Percentiles rank a stretch among this genome's conserved stretches.
phyloP scores from a whole-genome alignment of 2,329 filamentous ascomycete species.

The Paracorniculantispora psalliotae region DNA sequence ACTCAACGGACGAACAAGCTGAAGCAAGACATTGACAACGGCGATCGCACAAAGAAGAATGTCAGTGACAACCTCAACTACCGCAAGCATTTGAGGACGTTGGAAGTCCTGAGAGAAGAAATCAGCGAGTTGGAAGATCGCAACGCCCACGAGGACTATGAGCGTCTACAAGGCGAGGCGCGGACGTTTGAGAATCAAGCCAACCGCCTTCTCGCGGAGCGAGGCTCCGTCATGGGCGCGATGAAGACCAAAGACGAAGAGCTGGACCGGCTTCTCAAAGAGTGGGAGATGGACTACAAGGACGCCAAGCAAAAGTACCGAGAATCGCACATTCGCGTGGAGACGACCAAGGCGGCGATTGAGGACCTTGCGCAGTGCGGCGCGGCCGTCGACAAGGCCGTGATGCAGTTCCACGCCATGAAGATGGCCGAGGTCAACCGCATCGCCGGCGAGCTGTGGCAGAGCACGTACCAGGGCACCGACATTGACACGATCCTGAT shows the following conservation, averaged over 20 bases:
- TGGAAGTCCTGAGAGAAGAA: constrained; percentile 62
- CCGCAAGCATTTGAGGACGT: constrained; percentile 65
- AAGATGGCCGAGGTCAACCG: constrained; percentile 99
- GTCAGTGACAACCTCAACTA: constrained; percentile 87
- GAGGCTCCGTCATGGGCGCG: constrained; percentile 67
- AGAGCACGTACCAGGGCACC: constrained; percentile 91
- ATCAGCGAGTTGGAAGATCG: constrained; percentile 71
- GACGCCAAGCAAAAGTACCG: constrained; percentile 76
- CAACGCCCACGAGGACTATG: constrained; percentile 78
- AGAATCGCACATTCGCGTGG: constrained; percentile 82
- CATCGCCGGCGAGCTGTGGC: constrained; percentile 95
- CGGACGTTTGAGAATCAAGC: constrained; percentile 61
- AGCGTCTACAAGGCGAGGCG: constrained; percentile 67
- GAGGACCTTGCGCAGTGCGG: constrained; percentile 83
- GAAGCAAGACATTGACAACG: constrained; percentile 70
- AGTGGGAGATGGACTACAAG: constrained; percentile 85
- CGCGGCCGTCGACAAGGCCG: constrained; percentile 84
- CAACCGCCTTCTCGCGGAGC: constrained; percentile 66
- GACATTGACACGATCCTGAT: constrained; percentile 97
- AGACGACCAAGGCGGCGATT: constrained; percentile 86
- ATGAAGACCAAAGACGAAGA: constrained; percentile 84
- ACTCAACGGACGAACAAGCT: constrained; percentile 71
- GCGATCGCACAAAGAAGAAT: constrained; percentile 76
- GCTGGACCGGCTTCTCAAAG: constrained; percentile 63
- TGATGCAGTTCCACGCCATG: constrained; percentile 92